Percentiles rank a stretch among this genome's conserved stretches.
Conservation (phyloP, 768 basidiomycete genomes). For the Tylopilus rubrobrunneus region DNA sequence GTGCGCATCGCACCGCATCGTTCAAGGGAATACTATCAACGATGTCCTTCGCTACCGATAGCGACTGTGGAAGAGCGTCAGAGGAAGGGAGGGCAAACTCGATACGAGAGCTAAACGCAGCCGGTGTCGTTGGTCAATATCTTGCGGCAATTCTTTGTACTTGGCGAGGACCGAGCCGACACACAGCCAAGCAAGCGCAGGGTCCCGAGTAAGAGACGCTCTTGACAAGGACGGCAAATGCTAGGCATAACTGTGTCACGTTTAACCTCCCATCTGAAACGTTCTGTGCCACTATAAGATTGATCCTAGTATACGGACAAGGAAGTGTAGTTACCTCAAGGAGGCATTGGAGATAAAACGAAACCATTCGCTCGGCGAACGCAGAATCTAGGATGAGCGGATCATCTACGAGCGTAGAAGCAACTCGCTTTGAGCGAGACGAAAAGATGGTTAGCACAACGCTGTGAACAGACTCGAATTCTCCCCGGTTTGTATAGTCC, state of each 20-base stretch:
- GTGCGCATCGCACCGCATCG: constrained; percentile 30
- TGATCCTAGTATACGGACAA: neutral
- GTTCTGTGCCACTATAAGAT: constrained; percentile 42
- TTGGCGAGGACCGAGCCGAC: constrained; percentile 51
- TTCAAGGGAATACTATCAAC: constrained; percentile 32
- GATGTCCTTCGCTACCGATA: constrained; percentile 44
- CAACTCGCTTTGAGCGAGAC: constrained; percentile 44
- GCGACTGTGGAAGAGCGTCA: constrained; percentile 50
- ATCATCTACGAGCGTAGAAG: constrained; percentile 4
- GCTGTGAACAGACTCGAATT: constrained; percentile 86
- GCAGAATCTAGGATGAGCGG: constrained; percentile 21
- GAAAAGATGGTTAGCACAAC: constrained; percentile 75
- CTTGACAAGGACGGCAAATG: constrained; percentile 68
- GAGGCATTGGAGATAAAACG: constrained; percentile 69
- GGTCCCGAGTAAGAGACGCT: constrained; percentile 39
- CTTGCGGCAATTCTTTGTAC: constrained; percentile 32
- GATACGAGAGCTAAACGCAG: constrained; percentile 66
- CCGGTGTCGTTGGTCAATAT: constrained; percentile 40
- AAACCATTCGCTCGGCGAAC: constrained; percentile 57
- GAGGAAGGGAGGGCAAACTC: constrained; percentile 58
- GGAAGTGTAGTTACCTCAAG: constrained; percentile 51
- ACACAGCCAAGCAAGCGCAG: constrained; percentile 65
- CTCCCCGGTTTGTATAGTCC: constrained; percentile 58
- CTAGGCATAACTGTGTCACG: constrained; percentile 64
- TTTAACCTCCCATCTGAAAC: constrained; percentile 58